Base-by-base conservation (phyloP, 805 yeast genomes). In the Komagataella ulmi region DNA sequence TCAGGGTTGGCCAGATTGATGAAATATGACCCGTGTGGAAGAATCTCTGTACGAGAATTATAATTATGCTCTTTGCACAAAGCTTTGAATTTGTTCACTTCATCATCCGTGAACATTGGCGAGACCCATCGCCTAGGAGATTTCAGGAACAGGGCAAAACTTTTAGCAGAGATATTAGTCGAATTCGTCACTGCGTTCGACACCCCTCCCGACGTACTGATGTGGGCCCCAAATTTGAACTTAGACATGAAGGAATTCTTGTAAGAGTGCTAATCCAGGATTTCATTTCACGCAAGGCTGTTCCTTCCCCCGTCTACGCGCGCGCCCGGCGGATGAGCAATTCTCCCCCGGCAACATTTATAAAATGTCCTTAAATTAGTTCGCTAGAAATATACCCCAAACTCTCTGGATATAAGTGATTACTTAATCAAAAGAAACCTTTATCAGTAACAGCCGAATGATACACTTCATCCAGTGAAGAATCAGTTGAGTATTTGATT, bases 1-100 rank as follows among this genome's bases (percentile, higher is more conserved):
- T 89, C 97, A 0, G 97, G 97, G 58, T 88, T 89, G 21, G 95
- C 97, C 55, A 93, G 68, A 63, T 93, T 93, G 62, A 93, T 90
- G 59, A 93, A 81, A 64, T 90, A 93, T 21, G 95, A 88, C 1
- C 97, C 98, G 65, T 93, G 99, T 0, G 99, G 98, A 49, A 93
- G 72, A 49, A 88, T 75, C 60, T 90, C 96, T 23, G 83, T 84
- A 52, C 76, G 62, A 3, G 96, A 83, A 62, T 88, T 77, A 65
- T 81, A 90, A 1, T 82, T 79, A 61, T 74, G 73, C 52, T 77
- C 67, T 51, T 73, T 68, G 62, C 97, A 88, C 18, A 80, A 69
- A 6, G 70, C 68, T 55, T 75, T 75, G 68, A 93, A 93, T 55
- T 79, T 77, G 3, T 62, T 65, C 8, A 83, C 82, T 62, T 88